phyloP scores from a whole-genome alignment of 2,329 filamentous ascomycete genomes.

The Macroventuria anomochaeta region DNA sequence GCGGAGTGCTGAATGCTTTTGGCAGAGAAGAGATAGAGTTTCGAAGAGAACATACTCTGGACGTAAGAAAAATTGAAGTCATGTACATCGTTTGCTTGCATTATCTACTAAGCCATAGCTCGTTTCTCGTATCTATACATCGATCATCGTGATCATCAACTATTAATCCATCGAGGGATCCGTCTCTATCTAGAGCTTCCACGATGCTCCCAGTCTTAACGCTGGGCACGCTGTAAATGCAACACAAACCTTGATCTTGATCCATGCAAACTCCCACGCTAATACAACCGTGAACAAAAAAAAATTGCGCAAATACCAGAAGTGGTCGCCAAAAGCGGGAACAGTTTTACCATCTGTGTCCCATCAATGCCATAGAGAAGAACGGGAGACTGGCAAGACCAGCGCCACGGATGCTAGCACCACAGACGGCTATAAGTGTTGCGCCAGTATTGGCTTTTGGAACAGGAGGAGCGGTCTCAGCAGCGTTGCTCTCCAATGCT shows the following conservation, averaged over 20 bases:
- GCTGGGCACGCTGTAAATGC: background rate
- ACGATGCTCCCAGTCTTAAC: background rate
- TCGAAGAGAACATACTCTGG: no score
- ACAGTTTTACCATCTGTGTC: background rate
- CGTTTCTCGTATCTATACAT: constrained; percentile 2
- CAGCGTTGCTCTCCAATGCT: constrained; percentile 20
- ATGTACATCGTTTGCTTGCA: constrained; percentile 2
- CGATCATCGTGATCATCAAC: constrained; percentile 5
- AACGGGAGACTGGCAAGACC: background rate
- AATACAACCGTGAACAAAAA: background rate
- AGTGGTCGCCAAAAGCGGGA: background rate
- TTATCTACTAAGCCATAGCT: constrained; percentile 7
- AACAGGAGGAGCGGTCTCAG: constrained; percentile 9
- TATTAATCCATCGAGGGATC: background rate
- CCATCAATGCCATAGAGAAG: background rate
- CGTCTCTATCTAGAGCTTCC: background rate
- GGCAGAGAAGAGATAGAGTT: background rate
- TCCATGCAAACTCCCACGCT: constrained; percentile 14
- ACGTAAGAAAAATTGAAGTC: no score
- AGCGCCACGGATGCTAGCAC: no score
- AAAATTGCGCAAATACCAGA: background rate
- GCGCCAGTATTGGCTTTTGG: constrained; percentile 9
- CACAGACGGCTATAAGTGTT: background rate
- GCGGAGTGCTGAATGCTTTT: background rate
- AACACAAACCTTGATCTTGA: constrained; percentile 14